Conservation (phyloP, 345 rosid genomes). For the Garcia nutans region DNA sequence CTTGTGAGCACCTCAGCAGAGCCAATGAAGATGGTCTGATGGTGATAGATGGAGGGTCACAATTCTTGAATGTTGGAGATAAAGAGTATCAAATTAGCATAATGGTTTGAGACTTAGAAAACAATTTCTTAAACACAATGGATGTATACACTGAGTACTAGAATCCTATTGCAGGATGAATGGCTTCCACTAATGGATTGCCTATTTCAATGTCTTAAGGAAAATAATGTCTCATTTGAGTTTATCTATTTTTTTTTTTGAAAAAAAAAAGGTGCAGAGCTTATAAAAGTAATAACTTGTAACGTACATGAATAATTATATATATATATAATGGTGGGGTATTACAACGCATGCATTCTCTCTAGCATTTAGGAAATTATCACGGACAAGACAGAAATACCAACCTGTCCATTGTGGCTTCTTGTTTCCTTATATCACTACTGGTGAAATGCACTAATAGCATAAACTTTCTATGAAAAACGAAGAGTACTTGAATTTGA, state of each 20-base stretch:
- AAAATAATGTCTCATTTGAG: background rate
- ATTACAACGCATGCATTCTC: background rate
- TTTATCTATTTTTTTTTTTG: background rate
- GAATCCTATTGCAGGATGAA: background rate
- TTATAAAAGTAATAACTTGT: background rate
- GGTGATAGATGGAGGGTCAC: conserved; percentile 70
- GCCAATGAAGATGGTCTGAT: conserved; percentile 64
- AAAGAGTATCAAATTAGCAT: conserved; percentile 51
- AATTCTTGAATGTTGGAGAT: conserved; percentile 67
- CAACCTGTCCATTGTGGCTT: background rate
- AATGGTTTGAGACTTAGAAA: conserved; percentile 28
- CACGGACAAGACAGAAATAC: background rate
- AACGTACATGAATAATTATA: too few relatives aligned
- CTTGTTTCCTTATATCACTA: background rate
- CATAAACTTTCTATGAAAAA: background rate
- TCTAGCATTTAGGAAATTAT: background rate
- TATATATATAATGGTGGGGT: too few relatives aligned
- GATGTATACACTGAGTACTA: background rate
- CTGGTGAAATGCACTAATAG: too few relatives aligned
- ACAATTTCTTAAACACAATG: background rate
- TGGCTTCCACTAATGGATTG: conserved; percentile 11
- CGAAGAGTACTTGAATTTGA: background rate
- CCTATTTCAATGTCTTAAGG: background rate
- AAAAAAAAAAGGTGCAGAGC: background rate
- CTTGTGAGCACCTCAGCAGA: conserved; percentile 66